A percentile compares a stretch with the other conserved stretches of the same genome.
phyloP scores from a whole-genome alignment of 768 basidiomycete genomes.

The Tricholoma hemisulphureum region DNA sequence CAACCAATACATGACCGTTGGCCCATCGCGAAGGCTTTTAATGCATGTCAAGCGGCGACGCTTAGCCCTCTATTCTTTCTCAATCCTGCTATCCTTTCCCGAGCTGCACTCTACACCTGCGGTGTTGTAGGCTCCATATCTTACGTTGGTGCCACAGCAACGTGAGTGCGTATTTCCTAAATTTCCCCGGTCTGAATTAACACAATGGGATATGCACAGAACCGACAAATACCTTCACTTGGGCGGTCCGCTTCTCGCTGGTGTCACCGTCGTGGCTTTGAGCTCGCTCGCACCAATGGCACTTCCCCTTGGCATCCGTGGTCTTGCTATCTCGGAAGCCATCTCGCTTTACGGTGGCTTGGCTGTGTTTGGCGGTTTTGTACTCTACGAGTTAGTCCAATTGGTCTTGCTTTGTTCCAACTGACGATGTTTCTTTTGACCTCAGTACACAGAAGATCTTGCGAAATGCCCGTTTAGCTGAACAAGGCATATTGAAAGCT shows the following conservation, averaged over 20 bases:
- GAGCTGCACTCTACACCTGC: slow-evolving; percentile 85
- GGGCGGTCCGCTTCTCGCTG: slow-evolving; percentile 86
- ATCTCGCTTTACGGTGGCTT: slow-evolving; percentile 86
- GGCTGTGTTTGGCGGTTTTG: slow-evolving; percentile 83
- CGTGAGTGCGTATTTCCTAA: slow-evolving; percentile 36
- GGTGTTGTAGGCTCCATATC: slow-evolving; percentile 84
- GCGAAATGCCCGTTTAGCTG: slow-evolving; percentile 70
- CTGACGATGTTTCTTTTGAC: slow-evolving; percentile 6
- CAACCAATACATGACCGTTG: not conserved
- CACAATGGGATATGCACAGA: slow-evolving; percentile 22
- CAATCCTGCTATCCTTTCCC: slow-evolving; percentile 77
- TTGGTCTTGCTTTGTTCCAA: not conserved
- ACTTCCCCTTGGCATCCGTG: slow-evolving; percentile 78
- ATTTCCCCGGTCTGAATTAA: not conserved
- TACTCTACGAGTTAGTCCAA: slow-evolving; percentile 73
- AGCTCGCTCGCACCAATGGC: slow-evolving; percentile 87
- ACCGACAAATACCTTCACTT: slow-evolving; percentile 84
- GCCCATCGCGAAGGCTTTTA: slow-evolving; percentile 60
- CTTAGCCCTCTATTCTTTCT: slow-evolving; percentile 89
- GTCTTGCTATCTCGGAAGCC: slow-evolving; percentile 71
- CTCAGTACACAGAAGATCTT: slow-evolving; percentile 82
- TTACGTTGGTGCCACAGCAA: slow-evolving; percentile 87
- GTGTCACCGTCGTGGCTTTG: slow-evolving; percentile 84
- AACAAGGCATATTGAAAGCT: slow-evolving; percentile 59
- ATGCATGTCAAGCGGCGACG: slow-evolving; percentile 82